These are phyloP conservation scores for Phytophthora pisi DNA, from an alignment of 352 stramenopile species.

Conservation along the genomic window DNA sequence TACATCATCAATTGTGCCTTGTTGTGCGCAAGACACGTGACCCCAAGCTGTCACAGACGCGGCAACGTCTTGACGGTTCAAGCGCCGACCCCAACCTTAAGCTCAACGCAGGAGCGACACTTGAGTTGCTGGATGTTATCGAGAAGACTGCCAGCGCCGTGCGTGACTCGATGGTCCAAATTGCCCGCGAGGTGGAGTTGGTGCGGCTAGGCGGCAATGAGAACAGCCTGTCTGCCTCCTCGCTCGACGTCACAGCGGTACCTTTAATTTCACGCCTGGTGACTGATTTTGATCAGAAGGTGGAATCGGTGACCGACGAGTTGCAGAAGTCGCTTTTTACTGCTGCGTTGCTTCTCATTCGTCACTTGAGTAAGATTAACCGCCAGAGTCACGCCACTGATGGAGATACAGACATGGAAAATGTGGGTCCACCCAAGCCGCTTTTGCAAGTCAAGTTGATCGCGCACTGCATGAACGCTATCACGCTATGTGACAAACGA, in stretches of 20 bases:
- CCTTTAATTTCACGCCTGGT: constrained; percentile 42
- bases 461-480: constrained; percentile 57
- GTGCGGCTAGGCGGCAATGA: constrained; percentile 5
- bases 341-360: constrained; percentile 51
- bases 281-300: constrained; percentile 31
- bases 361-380: constrained; percentile 48
- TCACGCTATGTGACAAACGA: constrained; percentile 47
- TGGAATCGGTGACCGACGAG: constrained; percentile 33
- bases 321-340: constrained; percentile 60
- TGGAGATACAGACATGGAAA: constrained; percentile 27
- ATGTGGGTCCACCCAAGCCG: constrained; percentile 13
- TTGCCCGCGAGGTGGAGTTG: constrained; percentile 23
- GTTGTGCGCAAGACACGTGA: constrained; percentile 67
- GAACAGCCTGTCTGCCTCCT: constrained; percentile 9
- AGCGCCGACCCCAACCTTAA: constrained; percentile 26
- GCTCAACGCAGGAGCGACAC: constrained; percentile 27
- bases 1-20: constrained; percentile 70
- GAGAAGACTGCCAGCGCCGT: constrained; percentile 30
- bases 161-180: constrained; percentile 22
- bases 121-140: constrained; percentile 30
- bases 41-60: constrained; percentile 62
- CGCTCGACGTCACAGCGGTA: constrained; percentile 8
- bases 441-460: constrained; percentile 60
- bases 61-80: constrained; percentile 38
- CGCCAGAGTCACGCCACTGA: background rate